Evolutionary conservation across 768 basidiomycete genomes (phyloP).

Genomic region (Suillus sp.): DNA sequence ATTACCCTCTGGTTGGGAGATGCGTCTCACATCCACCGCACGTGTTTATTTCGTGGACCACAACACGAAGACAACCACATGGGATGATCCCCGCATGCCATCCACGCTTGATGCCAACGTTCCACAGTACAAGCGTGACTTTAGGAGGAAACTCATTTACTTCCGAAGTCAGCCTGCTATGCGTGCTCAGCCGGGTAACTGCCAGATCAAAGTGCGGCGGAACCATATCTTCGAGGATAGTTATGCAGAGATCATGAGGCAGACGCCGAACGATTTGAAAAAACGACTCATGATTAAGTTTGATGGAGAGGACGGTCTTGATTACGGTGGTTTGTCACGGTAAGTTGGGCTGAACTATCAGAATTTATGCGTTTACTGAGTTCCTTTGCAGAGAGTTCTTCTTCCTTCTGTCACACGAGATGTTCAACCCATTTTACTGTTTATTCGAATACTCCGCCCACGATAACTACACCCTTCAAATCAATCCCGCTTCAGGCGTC

Average conservation of each 20-base stretch:
- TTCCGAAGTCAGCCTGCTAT: constrained; percentile 99
- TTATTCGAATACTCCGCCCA: constrained; percentile 99
- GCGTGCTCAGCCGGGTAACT: constrained; percentile 97
- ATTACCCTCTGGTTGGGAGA: constrained; percentile 98
- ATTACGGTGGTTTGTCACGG: constrained; percentile 98
- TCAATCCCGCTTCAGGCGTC: constrained; percentile 96
- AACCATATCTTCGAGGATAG: constrained; percentile 99
- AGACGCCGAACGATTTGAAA: constrained; percentile 97
- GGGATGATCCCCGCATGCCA: constrained; percentile 97
- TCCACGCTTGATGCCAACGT: constrained; percentile 96
- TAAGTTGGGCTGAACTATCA: constrained; percentile 36
- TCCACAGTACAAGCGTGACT: constrained; percentile 99
- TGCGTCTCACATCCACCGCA: constrained; percentile 97
- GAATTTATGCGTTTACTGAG: constrained; percentile 13
- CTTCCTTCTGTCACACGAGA: constrained; percentile 98
- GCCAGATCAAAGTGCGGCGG: constrained; percentile 97
- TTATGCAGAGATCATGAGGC: constrained; percentile 99
- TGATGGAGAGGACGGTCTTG: constrained; percentile 97
- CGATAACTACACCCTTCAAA: constrained; percentile 99
- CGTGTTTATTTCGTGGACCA: constrained; percentile 99
- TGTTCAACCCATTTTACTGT: constrained; percentile 99
- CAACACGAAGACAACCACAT: constrained; percentile 99
- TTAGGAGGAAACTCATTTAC: constrained; percentile 98
- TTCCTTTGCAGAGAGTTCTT: constrained; percentile 85
- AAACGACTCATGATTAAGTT: constrained; percentile 99